Base-by-base conservation (phyloP, 176 grass and related monocot genomes). In the Musa acuminata region DNA sequence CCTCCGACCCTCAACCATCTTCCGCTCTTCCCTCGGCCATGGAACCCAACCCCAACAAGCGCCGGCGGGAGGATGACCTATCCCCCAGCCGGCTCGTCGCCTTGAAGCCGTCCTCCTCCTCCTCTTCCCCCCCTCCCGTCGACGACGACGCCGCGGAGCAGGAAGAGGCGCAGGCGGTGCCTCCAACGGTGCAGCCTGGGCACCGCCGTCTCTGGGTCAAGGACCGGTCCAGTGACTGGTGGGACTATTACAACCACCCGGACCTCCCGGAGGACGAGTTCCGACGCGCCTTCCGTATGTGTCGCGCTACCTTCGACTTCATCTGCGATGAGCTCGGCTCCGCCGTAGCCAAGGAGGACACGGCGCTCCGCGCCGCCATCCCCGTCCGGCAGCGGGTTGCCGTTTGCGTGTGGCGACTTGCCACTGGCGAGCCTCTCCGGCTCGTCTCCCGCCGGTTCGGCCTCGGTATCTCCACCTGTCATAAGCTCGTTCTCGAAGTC, bases 401-500 rank as follows among this genome's bases (percentile, higher is more conserved):
- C 16, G 87, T 97, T 62, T 88, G 90, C 84, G 67, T 97, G 22
- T 93, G 83, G 85, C 93, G 90, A 53, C 85, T 97, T 27, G 85
- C 93, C 52, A 97, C 90, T 0, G 93, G 93, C 0, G 87, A 97
- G 74, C 85, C 90, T 2, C 86, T 97, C n/a, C 84, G 90, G 5
- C 26, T 78, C 5, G 83, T 97, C 49, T 81, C 85, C 21, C 83
- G 88, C 49, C 87, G 93, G 21, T 97, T 97, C 77, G 90, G 87
- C 50, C 86, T 97, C 17, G 93, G 93, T 20, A 88, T 93, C 83
- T 88, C 93, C 69, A 97, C 90, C 67, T 90, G 90, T 79, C 87
- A 91, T 78, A 97, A 97, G 80, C 85, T 97, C 52, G 80, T 97
- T 5, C 88, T 90, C 52, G 93, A 97, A 85, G 90, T 90, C 71